Evolutionary conservation across 2,329 filamentous ascomycete species (phyloP).

Genomic region (Sporothrix phasma): DNA sequence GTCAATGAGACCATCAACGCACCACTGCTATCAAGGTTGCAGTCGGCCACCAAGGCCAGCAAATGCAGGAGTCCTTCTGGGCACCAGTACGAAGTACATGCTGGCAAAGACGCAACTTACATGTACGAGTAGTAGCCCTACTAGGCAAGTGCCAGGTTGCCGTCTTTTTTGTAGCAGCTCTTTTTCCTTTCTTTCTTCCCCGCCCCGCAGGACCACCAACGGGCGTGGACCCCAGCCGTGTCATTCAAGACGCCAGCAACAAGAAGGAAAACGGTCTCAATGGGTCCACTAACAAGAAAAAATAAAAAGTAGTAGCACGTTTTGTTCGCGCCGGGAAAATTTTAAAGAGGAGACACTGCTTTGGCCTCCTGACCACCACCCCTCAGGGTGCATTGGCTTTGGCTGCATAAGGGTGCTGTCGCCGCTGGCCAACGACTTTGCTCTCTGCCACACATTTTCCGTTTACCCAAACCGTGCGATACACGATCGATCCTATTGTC

Average conservation of each 20-base stretch:
- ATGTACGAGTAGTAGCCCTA: background rate
- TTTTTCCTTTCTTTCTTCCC: background rate
- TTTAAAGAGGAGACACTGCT: conserved; percentile 1
- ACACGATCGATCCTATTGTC: conserved; percentile 3
- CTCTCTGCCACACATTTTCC: conserved; percentile 12
- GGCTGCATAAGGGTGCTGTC: background rate
- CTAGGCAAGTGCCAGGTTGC: background rate
- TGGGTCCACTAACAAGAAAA: conserved; percentile 24
- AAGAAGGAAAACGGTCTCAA: conserved; percentile 10
- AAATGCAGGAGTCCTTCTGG: too few relatives aligned
- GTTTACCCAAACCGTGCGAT: conserved; percentile 12
- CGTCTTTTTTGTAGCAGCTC: background rate
- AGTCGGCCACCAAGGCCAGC: background rate
- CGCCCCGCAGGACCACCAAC: conserved; percentile 11
- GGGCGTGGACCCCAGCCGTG: background rate
- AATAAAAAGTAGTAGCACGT: conserved; percentile 9
- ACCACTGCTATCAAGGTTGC: background rate
- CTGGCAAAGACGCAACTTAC: too few relatives aligned
- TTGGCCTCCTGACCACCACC: conserved; percentile 5
- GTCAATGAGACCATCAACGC: background rate
- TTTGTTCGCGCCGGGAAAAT: conserved; percentile 8
- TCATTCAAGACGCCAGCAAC: background rate
- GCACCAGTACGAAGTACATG: too few relatives aligned
- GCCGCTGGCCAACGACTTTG: background rate
- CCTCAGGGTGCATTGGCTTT: conserved; percentile 14